These are phyloP conservation scores for Dactylellina haptotyla DNA, from an alignment of 2,329 filamentous ascomycete species.

Conservation along the genomic window DNA sequence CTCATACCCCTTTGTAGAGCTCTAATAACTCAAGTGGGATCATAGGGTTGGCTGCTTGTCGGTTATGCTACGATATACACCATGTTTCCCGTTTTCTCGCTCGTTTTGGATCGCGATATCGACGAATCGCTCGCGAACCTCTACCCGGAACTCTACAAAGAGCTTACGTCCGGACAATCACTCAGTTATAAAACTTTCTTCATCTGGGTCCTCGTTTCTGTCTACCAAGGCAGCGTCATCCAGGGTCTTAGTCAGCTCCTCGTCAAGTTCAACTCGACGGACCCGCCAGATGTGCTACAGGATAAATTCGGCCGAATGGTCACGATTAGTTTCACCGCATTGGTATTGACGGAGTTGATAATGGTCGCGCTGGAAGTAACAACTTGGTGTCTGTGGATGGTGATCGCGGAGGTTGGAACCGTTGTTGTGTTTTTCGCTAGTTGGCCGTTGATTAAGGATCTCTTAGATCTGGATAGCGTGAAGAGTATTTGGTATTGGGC, in stretches of 20 bases:
- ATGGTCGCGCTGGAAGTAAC: conserved; percentile 98
- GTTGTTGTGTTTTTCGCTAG: conserved; percentile 64
- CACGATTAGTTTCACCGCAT: conserved; percentile 86
- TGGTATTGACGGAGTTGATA: conserved; percentile 91
- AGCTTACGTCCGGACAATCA: conserved; percentile 86
- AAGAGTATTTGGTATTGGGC: conserved; percentile 53
- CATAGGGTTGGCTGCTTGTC: conserved; percentile 80
- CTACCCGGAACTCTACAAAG: conserved; percentile 97
- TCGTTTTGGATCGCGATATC: conserved; percentile 94
- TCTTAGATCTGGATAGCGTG: conserved; percentile 47
- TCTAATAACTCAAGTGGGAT: not conserved
- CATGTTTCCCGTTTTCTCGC: conserved; percentile 87
- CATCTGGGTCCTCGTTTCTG: conserved; percentile 91
- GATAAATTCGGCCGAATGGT: conserved; percentile 78
- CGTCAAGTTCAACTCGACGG: conserved; percentile 61
- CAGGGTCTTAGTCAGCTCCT: conserved; percentile 89
- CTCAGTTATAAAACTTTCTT: conserved; percentile 95
- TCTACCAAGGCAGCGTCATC: conserved; percentile 79
- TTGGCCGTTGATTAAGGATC: conserved; percentile 40
- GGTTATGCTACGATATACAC: conserved; percentile 98
- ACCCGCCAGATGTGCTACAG: conserved; percentile 75
- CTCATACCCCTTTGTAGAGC: not conserved
- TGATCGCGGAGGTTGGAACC: conserved; percentile 83
- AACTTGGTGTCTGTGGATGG: conserved; percentile 96
- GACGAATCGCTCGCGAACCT: conserved; percentile 92